These are phyloP conservation scores for Prunella vulgaris DNA, from an alignment of 257 asterid species.

Conservation along the genomic window DNA sequence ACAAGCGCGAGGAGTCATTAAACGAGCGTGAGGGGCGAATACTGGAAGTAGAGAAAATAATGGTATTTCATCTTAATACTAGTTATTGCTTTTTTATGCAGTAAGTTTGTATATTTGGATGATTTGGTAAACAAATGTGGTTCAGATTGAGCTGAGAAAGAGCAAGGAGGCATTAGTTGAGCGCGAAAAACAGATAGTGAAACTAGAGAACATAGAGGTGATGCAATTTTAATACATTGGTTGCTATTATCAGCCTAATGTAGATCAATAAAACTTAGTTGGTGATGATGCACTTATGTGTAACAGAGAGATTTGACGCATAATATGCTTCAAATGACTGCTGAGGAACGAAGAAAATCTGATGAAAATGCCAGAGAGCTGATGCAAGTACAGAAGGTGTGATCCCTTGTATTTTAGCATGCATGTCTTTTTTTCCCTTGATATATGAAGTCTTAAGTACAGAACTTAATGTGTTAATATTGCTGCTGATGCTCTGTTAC, in stretches of 20 bases:
- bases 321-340: conserved; percentile 51
- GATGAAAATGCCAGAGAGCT: conserved; percentile 62
- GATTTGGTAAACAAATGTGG: not conserved
- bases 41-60: conserved; percentile 73
- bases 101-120: not conserved
- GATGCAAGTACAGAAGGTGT: conserved; percentile 72
- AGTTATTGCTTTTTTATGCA: not conserved
- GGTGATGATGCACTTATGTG: not conserved
- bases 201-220: conserved; percentile 46
- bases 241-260: not conserved
- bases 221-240: not conserved
- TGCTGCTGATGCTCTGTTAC: not conserved
- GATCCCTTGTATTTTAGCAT: too few relatives aligned
- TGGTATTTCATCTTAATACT: conserved; percentile 34
- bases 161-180: conserved; percentile 64
- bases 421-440: too few relatives aligned
- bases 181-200: conserved; percentile 67
- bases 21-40: conserved; percentile 67
- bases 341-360: conserved; percentile 61
- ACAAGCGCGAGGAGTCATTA: conserved; percentile 62
- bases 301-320: conserved; percentile 56
- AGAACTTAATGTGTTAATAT: not conserved
- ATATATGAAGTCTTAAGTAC: not conserved
- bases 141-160: conserved; percentile 47
- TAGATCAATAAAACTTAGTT: too few relatives aligned